Evolutionary conservation across 2,329 filamentous ascomycete species (phyloP).

Genomic region (Epichloe glyceriae): DNA sequence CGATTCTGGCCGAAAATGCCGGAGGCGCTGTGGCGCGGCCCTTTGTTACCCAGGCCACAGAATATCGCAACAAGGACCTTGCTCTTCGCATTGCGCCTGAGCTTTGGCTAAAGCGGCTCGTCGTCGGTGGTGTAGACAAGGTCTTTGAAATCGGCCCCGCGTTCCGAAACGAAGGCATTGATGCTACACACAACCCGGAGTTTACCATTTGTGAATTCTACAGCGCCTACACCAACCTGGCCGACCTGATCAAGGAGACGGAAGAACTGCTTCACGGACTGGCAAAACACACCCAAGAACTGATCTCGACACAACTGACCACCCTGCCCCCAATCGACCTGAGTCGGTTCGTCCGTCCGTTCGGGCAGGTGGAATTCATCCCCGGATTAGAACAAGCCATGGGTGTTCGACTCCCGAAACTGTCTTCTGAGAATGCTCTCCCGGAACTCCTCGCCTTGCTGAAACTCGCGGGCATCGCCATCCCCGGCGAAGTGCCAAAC

Average conservation of each 20-base stretch:
- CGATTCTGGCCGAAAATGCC: constrained; percentile 68
- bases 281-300: constrained; percentile 33
- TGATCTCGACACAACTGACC: constrained; percentile 31
- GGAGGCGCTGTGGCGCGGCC: constrained; percentile 82
- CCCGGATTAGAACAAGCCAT: constrained; percentile 61
- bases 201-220: constrained; percentile 98
- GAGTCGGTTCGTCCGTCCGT: constrained; percentile 37
- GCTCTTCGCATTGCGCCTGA: constrained; percentile 85
- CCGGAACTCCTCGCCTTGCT: constrained; percentile 39
- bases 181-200: constrained; percentile 88
- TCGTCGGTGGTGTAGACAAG: constrained; percentile 75
- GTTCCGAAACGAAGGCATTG: constrained; percentile 88
- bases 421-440: constrained; percentile 42
- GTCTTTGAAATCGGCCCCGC: constrained; percentile 88
- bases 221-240: constrained; percentile 65
- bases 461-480: constrained; percentile 45
- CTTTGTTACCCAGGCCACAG: constrained; percentile 68
- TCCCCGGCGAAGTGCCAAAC: constrained; percentile 50
- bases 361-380: constrained; percentile 66
- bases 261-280: constrained; percentile 55
- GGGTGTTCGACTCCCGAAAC: constrained; percentile 50
- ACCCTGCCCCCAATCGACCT: constrained; percentile 36
- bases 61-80: constrained; percentile 58
- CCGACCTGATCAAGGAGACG: constrained; percentile 63
- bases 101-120: constrained; percentile 83